Base-by-base conservation (phyloP, 2,329 filamentous ascomycete species). In the Aspergillus sp. region DNA sequence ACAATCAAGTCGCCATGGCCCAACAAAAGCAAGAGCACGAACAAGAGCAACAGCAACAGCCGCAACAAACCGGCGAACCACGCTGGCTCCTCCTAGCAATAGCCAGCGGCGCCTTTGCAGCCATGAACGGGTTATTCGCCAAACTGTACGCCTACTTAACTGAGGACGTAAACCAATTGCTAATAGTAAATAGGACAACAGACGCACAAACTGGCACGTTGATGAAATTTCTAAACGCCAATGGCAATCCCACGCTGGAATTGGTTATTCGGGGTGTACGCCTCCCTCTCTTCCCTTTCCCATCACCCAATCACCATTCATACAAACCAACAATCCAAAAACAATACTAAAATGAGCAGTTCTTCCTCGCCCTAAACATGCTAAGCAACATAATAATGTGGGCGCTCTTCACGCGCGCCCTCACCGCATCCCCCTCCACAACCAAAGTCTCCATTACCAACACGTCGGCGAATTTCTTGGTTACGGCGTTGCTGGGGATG, bases 71-170 rank as follows among this genome's bases (percentile, higher is more conserved):
- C 41, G 41, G 52, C 19, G 49, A 53, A 38, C 57, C 61, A 43
- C 64, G 64, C 52, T 76, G 74, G 74, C 71, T 84, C 41, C 58
- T 79, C 52, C 73, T 82, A 48, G 81, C 81, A 42, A 66, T 83
- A 32, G 73, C 78, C n/a, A 81, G 77, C 55, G 81, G 81, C 48
- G 73, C 75, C 37, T 84, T 81, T 61, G 81, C 81, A 15, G 80
- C 81, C 9, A 71, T 82, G 57, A 84, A 84, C 55, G 81, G 81
- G 44, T 75, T 83, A n/a, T 84, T 84, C 62, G 81, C 81, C 9
- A 84, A 84, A 65, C 71, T 84, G 78, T 81, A 70, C 37, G 66
- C 60, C 20, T 9, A 20, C 15, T 13, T 12, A 12, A 20, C 7
- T 4, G 10, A 3, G 10, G 2, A 22, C 22, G 12, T 12, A 20